A percentile compares a stretch with the other conserved stretches of the same genome.
phyloP scores from a whole-genome alignment of 1,139 yeast genomes.

The Blastobotrys arbuscula region DNA sequence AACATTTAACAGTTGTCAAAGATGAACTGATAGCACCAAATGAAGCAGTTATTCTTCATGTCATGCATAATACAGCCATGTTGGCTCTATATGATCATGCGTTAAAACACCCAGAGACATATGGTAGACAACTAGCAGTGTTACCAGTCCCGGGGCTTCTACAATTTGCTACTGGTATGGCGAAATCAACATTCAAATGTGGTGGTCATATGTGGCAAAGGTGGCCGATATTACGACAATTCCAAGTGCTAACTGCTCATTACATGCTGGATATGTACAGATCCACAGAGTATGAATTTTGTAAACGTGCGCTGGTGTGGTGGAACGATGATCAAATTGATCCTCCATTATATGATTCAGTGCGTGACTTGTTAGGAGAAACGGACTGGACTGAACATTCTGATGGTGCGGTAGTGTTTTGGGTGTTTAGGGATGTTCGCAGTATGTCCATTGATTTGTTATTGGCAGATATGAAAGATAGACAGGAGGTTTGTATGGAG shows the following conservation, averaged over 20 bases:
- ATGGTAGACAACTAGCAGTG: conserved; percentile 20
- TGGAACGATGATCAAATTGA: conserved; percentile 18
- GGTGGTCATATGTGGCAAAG: conserved; percentile 17
- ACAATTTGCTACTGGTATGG: conserved; percentile 24
- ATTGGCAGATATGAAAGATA: conserved; percentile 11
- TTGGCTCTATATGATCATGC: conserved; percentile 19
- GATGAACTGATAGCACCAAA: conserved; percentile 23
- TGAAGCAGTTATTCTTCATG: conserved; percentile 22
- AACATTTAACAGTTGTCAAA: conserved; percentile 21
- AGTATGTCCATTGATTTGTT: conserved; percentile 20
- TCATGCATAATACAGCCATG: conserved; percentile 21
- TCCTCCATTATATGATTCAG: conserved; percentile 15
- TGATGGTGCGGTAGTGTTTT: conserved; percentile 23
- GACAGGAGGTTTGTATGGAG: neutral
- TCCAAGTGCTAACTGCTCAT: conserved; percentile 18
- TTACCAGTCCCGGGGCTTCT: conserved; percentile 23
- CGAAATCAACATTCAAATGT: conserved; percentile 21
- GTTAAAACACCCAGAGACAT: conserved; percentile 14
- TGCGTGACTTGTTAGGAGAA: conserved; percentile 17
- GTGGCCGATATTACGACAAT: conserved; percentile 21
- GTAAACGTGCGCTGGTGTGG: conserved; percentile 21
- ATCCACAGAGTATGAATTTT: conserved; percentile 19
- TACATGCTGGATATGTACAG: conserved; percentile 18
- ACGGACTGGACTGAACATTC: conserved; percentile 21
- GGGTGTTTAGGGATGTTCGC: conserved; percentile 23